Conservation (phyloP, 306 rosid genomes). For the Arachis stenosperma region DNA sequence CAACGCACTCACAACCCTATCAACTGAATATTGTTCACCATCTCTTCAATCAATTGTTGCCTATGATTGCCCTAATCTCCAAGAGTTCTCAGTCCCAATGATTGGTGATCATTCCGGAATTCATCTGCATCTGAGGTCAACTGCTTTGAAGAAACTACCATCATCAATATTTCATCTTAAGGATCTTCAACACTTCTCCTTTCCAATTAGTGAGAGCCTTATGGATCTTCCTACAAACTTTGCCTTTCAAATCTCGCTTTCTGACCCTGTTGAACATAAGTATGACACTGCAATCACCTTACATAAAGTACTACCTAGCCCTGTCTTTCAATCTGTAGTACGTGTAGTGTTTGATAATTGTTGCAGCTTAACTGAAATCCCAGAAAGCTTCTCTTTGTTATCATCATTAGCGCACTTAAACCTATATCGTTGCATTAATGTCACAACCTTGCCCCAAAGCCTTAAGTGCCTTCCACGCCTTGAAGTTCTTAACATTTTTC, state of each 20-base stretch:
- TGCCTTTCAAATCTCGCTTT: not conserved
- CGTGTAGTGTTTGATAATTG: not conserved
- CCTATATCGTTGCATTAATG: accelerated
- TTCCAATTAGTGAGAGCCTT: not conserved
- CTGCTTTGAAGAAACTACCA: not conserved
- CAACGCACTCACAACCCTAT: conserved; percentile 2
- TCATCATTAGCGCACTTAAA: not conserved
- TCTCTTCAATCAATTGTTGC: accelerated
- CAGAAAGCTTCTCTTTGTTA: conserved; percentile 15
- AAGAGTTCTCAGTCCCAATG: not conserved
- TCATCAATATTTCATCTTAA: not conserved
- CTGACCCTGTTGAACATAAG: not conserved
- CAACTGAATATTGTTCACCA: conserved; percentile 1
- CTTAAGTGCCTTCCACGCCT: conserved; percentile 7
- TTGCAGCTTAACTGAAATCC: not conserved
- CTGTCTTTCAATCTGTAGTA: not conserved
- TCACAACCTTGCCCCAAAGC: conserved; percentile 33
- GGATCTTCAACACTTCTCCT: accelerated
- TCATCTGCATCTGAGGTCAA: not conserved
- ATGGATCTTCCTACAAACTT: conserved; percentile 24
- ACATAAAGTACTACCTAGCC: not conserved
- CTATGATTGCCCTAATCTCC: not conserved
- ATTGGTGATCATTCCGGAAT: not conserved
- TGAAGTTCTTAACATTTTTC: accelerated
- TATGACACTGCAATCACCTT: not conserved